Conservation (phyloP, 2,329 filamentous ascomycete genomes). For the Pyrenophora tritici-repentis region DNA sequence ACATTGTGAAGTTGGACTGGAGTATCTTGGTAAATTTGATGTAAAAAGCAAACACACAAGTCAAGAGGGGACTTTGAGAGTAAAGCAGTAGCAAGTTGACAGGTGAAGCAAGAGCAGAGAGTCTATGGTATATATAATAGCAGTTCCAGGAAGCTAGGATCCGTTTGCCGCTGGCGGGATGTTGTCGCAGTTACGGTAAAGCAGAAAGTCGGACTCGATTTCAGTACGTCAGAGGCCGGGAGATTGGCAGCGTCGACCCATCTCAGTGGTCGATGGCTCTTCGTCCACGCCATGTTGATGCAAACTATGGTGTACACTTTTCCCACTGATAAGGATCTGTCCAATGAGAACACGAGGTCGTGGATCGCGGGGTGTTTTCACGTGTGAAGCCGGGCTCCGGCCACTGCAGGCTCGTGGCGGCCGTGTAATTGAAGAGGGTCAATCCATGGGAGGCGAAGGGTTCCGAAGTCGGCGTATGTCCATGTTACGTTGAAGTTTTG, state of each 20-base stretch:
- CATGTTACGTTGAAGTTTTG: slow-evolving; percentile 29
- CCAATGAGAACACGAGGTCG: slow-evolving; percentile 30
- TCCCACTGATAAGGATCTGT: slow-evolving; percentile 40
- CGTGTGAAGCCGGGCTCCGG: slow-evolving; percentile 31
- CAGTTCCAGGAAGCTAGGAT: slow-evolving; percentile 20
- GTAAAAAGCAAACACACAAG: neutral
- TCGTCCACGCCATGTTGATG: slow-evolving; percentile 25
- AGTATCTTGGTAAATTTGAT: slow-evolving; percentile 6
- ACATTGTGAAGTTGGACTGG: slow-evolving; percentile 60
- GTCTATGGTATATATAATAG: slow-evolving; percentile 38
- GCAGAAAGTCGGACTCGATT: slow-evolving; percentile 46
- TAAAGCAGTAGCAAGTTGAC: slow-evolving; percentile 10
- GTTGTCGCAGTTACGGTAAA: slow-evolving; percentile 19
- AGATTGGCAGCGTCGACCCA: slow-evolving; percentile 68
- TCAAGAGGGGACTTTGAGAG: neutral
- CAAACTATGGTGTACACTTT: slow-evolving; percentile 41
- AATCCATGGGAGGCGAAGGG: slow-evolving; percentile 19
- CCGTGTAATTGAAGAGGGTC: slow-evolving; percentile 37
- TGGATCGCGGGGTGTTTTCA: slow-evolving; percentile 28
- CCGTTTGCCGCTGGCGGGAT: slow-evolving; percentile 22
- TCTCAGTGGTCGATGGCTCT: slow-evolving; percentile 35
- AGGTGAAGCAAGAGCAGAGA: slow-evolving; percentile 16
- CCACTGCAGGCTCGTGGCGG: slow-evolving; percentile 17
- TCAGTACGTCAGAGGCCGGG: slow-evolving; percentile 68
- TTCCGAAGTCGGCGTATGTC: slow-evolving; percentile 21